These are phyloP conservation scores for Penicillium dipodomyicola DNA, from an alignment of 495 filamentous ascomycete genomes.

Conservation along the genomic window DNA sequence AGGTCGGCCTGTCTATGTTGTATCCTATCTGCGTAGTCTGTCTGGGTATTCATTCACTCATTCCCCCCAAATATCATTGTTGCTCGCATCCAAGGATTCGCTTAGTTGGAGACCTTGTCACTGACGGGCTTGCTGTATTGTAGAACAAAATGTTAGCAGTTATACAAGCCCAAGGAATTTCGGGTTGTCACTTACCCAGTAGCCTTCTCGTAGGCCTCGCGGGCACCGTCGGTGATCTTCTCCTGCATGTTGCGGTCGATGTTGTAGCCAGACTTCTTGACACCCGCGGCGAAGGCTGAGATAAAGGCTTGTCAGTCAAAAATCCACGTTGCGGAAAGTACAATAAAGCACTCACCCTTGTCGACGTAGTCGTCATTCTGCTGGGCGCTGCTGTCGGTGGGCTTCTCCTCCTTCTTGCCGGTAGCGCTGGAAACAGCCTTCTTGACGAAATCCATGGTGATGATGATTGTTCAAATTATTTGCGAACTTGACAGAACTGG, in stretches of 20 bases:
- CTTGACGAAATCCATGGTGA: constrained; percentile 13
- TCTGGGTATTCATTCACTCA: constrained; percentile 1
- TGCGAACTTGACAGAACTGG: background rate
- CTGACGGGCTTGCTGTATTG: constrained; percentile 2
- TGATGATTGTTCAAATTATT: background rate
- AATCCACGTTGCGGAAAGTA: background rate
- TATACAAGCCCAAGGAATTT: background rate
- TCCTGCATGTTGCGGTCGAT: constrained; percentile 8
- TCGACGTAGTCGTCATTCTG: constrained; percentile 7
- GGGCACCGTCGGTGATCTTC: constrained; percentile 12
- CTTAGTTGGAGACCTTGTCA: constrained; percentile 8
- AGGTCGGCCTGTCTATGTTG: background rate
- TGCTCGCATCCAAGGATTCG: background rate
- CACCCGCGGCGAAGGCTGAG: constrained; percentile 6
- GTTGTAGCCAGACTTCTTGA: constrained; percentile 12
- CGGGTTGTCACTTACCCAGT: constrained; percentile 7
- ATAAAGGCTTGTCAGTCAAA: background rate
- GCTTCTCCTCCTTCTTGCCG: background rate
- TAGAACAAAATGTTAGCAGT: background rate
- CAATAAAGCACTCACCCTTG: constrained; percentile 2
- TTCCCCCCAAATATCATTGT: background rate
- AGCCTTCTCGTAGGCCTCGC: constrained; percentile 8
- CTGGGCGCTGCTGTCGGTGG: background rate
- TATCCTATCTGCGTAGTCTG: background rate
- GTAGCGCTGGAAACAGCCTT: background rate